A percentile compares a stretch with the other conserved stretches of the same genome.
These are phyloP conservation scores for Lactarius psammicola DNA, from an alignment of 768 basidiomycete species.

Conservation along the genomic window DNA sequence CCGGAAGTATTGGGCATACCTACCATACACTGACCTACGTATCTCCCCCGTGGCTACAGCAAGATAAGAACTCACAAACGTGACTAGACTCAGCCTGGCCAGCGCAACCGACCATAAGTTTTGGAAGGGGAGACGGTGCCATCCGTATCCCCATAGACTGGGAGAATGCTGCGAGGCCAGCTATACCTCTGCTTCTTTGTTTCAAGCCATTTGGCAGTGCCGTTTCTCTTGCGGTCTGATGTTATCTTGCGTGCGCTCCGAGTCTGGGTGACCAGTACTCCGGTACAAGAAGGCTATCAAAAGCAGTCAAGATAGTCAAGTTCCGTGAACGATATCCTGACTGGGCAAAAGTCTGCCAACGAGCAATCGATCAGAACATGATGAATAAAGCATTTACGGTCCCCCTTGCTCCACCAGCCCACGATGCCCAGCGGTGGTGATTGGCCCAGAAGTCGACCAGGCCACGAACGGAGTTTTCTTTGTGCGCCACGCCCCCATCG, in stretches of 20 bases:
- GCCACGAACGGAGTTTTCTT: not conserved
- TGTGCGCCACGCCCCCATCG: not conserved
- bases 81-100: not conserved
- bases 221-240: not conserved
- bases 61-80: not conserved
- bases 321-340: not conserved
- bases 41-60: not conserved
- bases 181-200: not conserved
- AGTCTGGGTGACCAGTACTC: not conserved
- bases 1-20: not conserved
- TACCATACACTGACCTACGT: not conserved
- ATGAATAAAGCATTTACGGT: not conserved
- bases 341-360: not conserved
- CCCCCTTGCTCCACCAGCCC: not conserved
- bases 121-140: not conserved
- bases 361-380: not conserved
- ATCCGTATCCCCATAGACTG: not conserved
- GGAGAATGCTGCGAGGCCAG: not conserved
- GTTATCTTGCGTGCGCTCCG: not conserved
- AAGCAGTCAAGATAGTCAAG: not conserved
- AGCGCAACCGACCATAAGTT: not conserved
- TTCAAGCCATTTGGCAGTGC: not conserved
- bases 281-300: not conserved
- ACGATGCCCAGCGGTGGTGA: not conserved
- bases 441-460: not conserved